These are phyloP conservation scores for Boechera retrofracta DNA, from an alignment of 345 rosid genomes.

Conservation along the genomic window DNA sequence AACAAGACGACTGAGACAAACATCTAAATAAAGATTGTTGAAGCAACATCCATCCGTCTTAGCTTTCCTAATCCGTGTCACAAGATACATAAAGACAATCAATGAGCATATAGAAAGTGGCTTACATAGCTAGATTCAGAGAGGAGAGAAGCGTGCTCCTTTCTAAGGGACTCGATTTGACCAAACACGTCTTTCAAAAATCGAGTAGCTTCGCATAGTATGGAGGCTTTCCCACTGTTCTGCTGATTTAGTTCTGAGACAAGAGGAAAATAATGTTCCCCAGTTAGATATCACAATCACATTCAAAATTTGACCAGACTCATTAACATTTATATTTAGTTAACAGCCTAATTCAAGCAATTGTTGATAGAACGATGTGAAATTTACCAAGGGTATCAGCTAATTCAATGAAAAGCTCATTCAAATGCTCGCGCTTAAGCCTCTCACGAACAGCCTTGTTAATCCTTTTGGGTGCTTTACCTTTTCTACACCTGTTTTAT, in stretches of 20 bases:
- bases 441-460: constrained; percentile 93
- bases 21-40: neutral
- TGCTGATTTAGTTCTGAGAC: constrained; percentile 61
- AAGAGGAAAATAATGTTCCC: neutral
- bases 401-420: constrained; percentile 81
- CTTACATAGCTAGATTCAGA: constrained; percentile 89
- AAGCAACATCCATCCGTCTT: neutral
- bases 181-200: constrained; percentile 68
- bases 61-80: neutral
- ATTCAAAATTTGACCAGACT: neutral
- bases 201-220: constrained; percentile 72
- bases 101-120: neutral
- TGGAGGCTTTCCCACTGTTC: constrained; percentile 84
- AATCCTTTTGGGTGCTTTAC: constrained; percentile 72
- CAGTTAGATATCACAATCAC: constrained; percentile 8
- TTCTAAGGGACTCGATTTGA: constrained; percentile 73
- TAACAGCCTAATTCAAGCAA: neutral
- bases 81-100: neutral
- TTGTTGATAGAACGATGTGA: constrained; percentile 5
- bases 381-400: constrained; percentile 74
- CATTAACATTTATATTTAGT: too few species aligned
- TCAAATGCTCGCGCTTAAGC: constrained; percentile 93
- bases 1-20: neutral
- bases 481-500: constrained; percentile 61
- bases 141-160: constrained; percentile 68